phyloP scores from a whole-genome alignment of 257 asterid genomes.

The Scutellaria galericulata region DNA sequence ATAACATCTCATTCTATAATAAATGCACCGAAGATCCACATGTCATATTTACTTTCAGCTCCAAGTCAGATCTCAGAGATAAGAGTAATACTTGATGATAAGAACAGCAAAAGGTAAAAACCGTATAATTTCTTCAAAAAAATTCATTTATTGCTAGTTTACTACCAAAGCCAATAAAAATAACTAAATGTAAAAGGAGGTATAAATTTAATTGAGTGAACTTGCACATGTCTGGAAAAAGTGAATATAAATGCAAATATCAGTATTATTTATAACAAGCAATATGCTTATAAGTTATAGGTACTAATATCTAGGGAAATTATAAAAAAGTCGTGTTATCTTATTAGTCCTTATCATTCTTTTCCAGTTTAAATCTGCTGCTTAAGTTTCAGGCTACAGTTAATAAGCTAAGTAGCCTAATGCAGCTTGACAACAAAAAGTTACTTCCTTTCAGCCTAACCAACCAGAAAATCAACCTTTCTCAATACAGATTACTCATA shows the following conservation, averaged over 20 bases:
- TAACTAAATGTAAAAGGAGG: not conserved
- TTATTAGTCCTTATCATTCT: no score
- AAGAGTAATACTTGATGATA: not conserved
- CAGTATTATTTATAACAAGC: not conserved
- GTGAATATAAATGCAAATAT: not conserved
- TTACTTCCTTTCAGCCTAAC: not conserved
- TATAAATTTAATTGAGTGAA: not conserved
- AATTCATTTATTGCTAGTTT: not conserved
- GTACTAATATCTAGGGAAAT: not conserved
- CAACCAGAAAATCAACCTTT: not conserved
- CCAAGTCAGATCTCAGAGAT: not conserved
- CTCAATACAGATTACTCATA: not conserved
- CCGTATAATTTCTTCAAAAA: not conserved
- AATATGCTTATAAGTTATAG: not conserved
- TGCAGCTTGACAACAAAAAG: not conserved
- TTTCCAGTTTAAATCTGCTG: no score
- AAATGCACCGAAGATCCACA: constrained; percentile 8
- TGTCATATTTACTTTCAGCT: not conserved
- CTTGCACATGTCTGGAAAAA: not conserved
- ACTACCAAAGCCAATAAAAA: not conserved
- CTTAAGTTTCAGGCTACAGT: no score
- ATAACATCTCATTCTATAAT: not conserved
- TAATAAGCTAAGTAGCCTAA: constrained; percentile 12
- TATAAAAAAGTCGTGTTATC: not conserved
- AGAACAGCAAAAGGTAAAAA: not conserved